Percentiles rank a stretch among this genome's conserved stretches.
phyloP scores from a whole-genome alignment of 2,329 filamentous ascomycete genomes.

The Thelonectria rubi region DNA sequence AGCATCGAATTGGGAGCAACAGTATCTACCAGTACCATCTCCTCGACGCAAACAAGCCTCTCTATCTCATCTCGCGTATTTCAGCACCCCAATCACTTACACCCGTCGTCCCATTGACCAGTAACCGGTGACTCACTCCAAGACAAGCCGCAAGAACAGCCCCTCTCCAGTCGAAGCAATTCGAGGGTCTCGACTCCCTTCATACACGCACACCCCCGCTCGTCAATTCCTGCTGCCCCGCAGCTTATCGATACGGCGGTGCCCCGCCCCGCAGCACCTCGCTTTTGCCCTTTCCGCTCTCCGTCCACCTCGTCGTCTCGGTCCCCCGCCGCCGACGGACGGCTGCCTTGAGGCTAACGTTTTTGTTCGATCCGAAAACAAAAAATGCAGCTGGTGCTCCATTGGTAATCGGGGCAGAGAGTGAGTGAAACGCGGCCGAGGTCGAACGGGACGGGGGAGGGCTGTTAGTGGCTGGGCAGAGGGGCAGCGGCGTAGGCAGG shows the following conservation, averaged over 20 bases:
- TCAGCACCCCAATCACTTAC: background rate
- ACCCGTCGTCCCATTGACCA: conserved; percentile 15
- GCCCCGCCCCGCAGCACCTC: background rate
- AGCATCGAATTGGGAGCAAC: no score
- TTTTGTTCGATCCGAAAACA: background rate
- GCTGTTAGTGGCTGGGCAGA: background rate
- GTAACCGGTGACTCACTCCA: conserved; percentile 19
- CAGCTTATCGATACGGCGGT: conserved; percentile 19
- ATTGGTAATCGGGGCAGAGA: conserved; percentile 12
- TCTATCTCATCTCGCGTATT: background rate
- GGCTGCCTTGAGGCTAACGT: conserved; percentile 5
- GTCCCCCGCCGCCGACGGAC: conserved; percentile 3
- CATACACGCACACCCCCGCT: conserved; percentile 7
- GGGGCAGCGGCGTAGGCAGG: conserved; percentile 11
- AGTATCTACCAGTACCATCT: no score
- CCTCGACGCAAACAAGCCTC: background rate
- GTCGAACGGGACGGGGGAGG: background rate
- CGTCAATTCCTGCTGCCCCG: conserved; percentile 12
- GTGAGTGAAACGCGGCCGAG: background rate
- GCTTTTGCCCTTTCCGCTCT: no score
- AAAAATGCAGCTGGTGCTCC: background rate
- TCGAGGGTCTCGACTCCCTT: background rate
- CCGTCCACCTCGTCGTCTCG: background rate
- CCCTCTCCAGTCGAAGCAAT: background rate
- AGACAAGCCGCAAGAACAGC: background rate